Evolutionary conservation across 176 grass and related monocot genomes (phyloP).

Genomic region (Otatea glauca): DNA sequence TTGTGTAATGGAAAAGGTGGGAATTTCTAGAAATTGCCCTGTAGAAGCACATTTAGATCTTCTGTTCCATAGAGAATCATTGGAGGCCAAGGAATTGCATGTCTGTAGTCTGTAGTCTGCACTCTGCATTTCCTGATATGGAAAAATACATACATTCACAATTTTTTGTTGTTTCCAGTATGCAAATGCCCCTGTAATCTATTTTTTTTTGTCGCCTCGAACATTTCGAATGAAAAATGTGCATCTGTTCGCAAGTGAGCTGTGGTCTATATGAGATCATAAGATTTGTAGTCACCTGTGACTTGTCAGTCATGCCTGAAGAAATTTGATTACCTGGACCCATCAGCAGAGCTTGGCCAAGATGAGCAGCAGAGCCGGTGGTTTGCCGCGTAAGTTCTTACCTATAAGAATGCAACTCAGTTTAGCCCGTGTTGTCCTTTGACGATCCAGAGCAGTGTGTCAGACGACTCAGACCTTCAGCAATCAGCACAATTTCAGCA

Average conservation of each 20-base stretch:
- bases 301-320: background rate
- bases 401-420: too few relatives aligned
- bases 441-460: too few relatives aligned
- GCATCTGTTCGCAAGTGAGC: background rate
- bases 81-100: conserved; percentile 25
- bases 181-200: background rate
- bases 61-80: conserved; percentile 34
- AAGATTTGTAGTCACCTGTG: background rate
- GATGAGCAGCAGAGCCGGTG: background rate
- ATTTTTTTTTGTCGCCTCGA: background rate
- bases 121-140: conserved; percentile 25
- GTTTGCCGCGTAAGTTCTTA: too few relatives aligned
- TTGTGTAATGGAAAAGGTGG: conserved; percentile 39
- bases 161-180: conserved; percentile 15
- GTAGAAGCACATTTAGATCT: conserved; percentile 34
- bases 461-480: too few relatives aligned
- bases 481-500: too few relatives aligned
- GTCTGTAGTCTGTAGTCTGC: conserved; percentile 17
- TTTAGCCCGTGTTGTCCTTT: too few relatives aligned
- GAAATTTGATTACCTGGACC: background rate
- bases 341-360: background rate
- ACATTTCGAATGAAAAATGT: background rate
- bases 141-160: background rate
- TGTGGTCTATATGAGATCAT: background rate
- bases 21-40: conserved; percentile 23